phyloP scores from a whole-genome alignment of 2,329 filamentous ascomycete species.

The Grosmannia serpens region DNA sequence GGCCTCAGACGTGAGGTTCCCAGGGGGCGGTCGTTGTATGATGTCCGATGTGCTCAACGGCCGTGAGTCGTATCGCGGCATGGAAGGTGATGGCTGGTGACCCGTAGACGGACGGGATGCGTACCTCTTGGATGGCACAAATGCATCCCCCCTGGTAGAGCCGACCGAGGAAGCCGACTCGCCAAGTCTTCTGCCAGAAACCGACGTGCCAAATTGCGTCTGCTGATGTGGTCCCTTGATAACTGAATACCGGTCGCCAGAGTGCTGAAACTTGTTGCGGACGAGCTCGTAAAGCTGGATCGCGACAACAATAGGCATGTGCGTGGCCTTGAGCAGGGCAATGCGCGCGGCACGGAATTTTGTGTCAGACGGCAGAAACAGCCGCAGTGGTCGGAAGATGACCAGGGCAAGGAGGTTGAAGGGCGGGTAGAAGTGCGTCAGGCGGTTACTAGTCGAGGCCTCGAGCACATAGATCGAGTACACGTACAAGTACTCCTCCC shows the following conservation, averaged over 20 bases:
- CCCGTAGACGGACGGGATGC: slow-evolving; percentile 2
- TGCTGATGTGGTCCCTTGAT: slow-evolving; percentile 33
- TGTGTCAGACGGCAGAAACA: slow-evolving; percentile 52
- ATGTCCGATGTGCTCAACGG: slow-evolving; percentile 8
- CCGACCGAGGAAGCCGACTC: background rate
- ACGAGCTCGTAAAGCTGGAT: slow-evolving; percentile 58
- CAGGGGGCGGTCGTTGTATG: background rate
- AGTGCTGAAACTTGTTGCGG: slow-evolving; percentile 22
- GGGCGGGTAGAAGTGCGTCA: slow-evolving; percentile 60
- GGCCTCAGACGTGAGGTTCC: background rate
- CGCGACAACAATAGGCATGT: slow-evolving; percentile 55
- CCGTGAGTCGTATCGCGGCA: slow-evolving; percentile 1
- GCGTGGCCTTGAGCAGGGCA: slow-evolving; percentile 49
- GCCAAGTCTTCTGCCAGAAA: background rate
- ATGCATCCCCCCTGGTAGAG: background rate
- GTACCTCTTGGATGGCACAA: slow-evolving; percentile 5
- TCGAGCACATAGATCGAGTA: slow-evolving; percentile 56
- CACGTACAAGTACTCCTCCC: slow-evolving; percentile 70
- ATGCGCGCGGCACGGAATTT: slow-evolving; percentile 53
- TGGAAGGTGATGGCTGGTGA: slow-evolving; percentile 2
- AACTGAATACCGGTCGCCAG: slow-evolving; percentile 31
- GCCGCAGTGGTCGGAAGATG: slow-evolving; percentile 59
- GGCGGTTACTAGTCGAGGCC: slow-evolving; percentile 55
- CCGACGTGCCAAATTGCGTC: background rate
- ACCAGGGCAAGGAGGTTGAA: slow-evolving; percentile 65